A percentile compares a stretch with the other conserved stretches of the same genome.
These are phyloP conservation scores for Colletotrichum horii DNA, from an alignment of 2,329 filamentous ascomycete species.

Conservation along the genomic window DNA sequence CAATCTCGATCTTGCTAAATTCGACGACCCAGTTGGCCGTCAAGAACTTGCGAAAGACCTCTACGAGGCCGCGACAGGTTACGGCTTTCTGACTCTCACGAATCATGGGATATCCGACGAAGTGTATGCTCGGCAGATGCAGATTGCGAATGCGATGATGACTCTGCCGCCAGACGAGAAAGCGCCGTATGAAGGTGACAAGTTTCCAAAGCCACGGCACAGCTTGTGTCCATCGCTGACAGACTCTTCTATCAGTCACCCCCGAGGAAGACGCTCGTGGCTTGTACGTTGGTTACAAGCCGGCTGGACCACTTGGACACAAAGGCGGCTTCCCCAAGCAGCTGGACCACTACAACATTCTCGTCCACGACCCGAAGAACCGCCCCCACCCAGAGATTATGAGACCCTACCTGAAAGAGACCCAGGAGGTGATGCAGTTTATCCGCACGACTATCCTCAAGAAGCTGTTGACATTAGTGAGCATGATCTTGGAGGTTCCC, in stretches of 20 bases:
- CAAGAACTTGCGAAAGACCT: constrained; percentile 30
- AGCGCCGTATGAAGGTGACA: constrained; percentile 28
- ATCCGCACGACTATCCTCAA: constrained; percentile 29
- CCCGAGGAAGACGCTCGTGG: constrained; percentile 28
- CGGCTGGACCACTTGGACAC: background rate
- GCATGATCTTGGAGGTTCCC: constrained; percentile 41
- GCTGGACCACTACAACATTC: background rate
- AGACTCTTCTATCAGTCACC: constrained; percentile 17
- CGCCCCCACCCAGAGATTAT: background rate
- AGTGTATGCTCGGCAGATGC: constrained; percentile 27
- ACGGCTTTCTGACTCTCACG: constrained; percentile 30
- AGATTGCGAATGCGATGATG: constrained; percentile 30
- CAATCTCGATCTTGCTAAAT: constrained; percentile 30
- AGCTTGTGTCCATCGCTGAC: rapidly evolving
- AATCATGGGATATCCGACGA: constrained; percentile 31
- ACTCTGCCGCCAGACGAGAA: constrained; percentile 30
- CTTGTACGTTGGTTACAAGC: background rate
- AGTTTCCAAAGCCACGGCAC: background rate
- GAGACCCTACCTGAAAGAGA: constrained; percentile 23
- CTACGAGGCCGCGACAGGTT: constrained; percentile 30
- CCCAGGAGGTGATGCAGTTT: constrained; percentile 28
- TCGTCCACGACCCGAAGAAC: background rate
- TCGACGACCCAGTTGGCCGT: constrained; percentile 26
- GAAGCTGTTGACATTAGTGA: constrained; percentile 41
- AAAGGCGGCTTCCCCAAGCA: background rate